A percentile compares a stretch with the other conserved stretches of the same genome.
These are phyloP conservation scores for Yamadazyma aaseri DNA, from an alignment of 1,139 yeast genomes.

Conservation along the genomic window DNA sequence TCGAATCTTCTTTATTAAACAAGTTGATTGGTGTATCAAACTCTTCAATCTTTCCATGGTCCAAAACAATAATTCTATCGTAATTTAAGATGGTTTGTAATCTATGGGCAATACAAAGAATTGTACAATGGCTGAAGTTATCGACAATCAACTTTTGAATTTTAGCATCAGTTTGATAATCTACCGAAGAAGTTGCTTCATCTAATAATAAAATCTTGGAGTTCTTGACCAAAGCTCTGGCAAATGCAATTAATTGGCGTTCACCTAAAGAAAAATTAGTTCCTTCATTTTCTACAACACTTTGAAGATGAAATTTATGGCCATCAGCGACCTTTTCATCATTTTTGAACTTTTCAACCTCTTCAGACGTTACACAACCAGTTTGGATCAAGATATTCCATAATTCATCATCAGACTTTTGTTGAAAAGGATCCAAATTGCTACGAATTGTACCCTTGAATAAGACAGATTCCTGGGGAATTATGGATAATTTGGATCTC, in stretches of 20 bases:
- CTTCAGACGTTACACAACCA: constrained; percentile 19
- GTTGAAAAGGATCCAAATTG: constrained; percentile 66
- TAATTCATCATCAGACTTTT: constrained; percentile 27
- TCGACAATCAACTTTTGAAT: constrained; percentile 46
- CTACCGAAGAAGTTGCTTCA: constrained; percentile 59
- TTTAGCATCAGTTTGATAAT: constrained; percentile 51
- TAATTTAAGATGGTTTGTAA: constrained; percentile 50
- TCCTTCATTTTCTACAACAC: constrained; percentile 50
- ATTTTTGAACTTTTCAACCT: constrained; percentile 4
- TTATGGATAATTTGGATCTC: constrained; percentile 74
- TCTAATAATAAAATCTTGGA: constrained; percentile 49
- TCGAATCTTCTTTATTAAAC: constrained; percentile 32
- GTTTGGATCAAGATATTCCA: constrained; percentile 31
- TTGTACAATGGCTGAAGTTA: constrained; percentile 47
- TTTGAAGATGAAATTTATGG: constrained; percentile 44
- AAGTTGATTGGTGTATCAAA: constrained; percentile 47
- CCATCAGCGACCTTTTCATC: constrained; percentile 7
- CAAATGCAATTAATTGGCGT: constrained; percentile 51
- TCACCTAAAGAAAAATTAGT: constrained; percentile 53
- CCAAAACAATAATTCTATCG: constrained; percentile 51
- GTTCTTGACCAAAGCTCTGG: constrained; percentile 49
- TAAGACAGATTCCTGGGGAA: constrained; percentile 90
- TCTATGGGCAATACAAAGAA: constrained; percentile 55
- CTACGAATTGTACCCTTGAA: constrained; percentile 79
- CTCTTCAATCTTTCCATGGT: constrained; percentile 46